Conservation (phyloP, 208 protist genomes). For the Zelonia costaricensis region DNA sequence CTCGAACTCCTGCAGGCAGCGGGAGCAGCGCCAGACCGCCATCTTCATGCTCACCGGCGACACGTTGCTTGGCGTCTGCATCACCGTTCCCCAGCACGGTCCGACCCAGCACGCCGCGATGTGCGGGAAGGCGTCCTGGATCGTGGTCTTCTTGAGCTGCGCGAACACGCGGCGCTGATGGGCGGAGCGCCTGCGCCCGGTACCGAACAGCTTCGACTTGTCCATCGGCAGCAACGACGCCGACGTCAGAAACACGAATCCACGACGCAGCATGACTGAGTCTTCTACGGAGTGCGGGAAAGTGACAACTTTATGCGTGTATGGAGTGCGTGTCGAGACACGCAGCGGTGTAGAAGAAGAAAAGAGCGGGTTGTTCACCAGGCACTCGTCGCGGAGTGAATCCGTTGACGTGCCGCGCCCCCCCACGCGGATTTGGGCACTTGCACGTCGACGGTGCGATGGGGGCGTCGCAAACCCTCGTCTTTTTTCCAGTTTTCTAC, state of each 20-base stretch:
- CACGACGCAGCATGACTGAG: constrained; percentile 10
- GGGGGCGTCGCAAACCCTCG: no score
- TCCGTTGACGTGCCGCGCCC: no score
- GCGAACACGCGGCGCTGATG: constrained; percentile 58
- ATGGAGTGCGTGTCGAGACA: no score
- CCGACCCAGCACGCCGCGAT: constrained; percentile 88
- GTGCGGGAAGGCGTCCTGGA: constrained; percentile 80
- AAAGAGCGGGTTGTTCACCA: no score
- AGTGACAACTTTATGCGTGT: no score
- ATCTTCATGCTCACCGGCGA: constrained; percentile 63
- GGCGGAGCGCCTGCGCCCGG: constrained; percentile 37
- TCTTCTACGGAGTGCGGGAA: no score
- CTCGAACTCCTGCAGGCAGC: constrained; percentile 83
- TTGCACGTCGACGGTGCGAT: no score
- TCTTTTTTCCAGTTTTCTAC: no score
- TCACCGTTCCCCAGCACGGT: constrained; percentile 85
- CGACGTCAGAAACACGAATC: neutral
- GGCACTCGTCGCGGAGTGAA: no score
- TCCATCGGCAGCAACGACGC: constrained; percentile 24
- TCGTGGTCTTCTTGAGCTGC: constrained; percentile 62
- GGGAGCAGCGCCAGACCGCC: constrained; percentile 85
- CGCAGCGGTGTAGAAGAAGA: no score
- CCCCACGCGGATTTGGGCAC: no score
- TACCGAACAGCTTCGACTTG: constrained; percentile 63
- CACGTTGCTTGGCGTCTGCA: constrained; percentile 78